Evolutionary conservation across 768 basidiomycete genomes (phyloP).

Genomic region (Agaricus sinodeliciosus): DNA sequence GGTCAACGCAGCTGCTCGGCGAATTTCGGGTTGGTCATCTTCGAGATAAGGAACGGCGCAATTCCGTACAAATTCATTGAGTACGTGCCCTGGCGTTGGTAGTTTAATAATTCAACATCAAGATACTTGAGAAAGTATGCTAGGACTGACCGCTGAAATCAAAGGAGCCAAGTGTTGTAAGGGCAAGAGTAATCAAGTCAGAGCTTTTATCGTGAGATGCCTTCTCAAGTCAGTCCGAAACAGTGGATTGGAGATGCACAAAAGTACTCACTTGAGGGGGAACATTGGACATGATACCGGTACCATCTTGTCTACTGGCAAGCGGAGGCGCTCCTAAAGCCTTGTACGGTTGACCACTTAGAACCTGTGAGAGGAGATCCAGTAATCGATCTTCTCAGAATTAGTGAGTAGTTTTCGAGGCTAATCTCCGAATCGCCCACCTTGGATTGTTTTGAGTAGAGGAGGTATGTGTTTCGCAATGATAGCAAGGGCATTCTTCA

Average conservation of each 20-base stretch:
- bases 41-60: constrained; percentile 92
- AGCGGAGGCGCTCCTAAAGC: constrained; percentile 80
- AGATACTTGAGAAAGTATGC: not conserved
- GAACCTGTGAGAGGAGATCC: constrained; percentile 72
- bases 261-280: constrained; percentile 34
- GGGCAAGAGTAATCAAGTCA: constrained; percentile 72
- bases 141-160: constrained; percentile 80
- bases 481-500: constrained; percentile 76
- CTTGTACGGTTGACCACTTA: constrained; percentile 82
- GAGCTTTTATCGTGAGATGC: constrained; percentile 51
- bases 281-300: constrained; percentile 43
- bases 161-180: constrained; percentile 83
- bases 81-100: constrained; percentile 60
- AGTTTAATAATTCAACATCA: not conserved
- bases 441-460: constrained; percentile 87
- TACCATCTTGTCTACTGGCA: constrained; percentile 46
- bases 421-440: constrained; percentile 30
- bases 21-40: constrained; percentile 82
- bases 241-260: not conserved
- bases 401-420: not conserved
- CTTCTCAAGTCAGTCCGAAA: constrained; percentile 18
- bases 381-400: constrained; percentile 72
- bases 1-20: constrained; percentile 84
- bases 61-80: constrained; percentile 93
- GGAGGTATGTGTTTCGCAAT: constrained; percentile 88